Percentiles rank a stretch among this genome's conserved stretches.
Evolutionary conservation across 257 asterid species (phyloP).

Genomic region (Nicotiana attenuata): DNA sequence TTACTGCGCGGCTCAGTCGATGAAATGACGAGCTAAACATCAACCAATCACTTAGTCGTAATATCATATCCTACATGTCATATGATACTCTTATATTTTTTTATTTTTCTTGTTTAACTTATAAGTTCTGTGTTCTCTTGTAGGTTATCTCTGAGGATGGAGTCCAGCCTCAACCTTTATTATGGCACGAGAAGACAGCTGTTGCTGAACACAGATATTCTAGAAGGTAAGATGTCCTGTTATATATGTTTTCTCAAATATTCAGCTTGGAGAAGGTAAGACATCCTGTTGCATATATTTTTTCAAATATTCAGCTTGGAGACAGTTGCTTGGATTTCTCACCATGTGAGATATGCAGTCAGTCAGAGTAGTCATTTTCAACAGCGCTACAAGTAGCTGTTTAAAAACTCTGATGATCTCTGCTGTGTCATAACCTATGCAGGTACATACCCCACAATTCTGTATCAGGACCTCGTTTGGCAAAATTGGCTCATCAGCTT

Average conservation of each 20-base stretch:
- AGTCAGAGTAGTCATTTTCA: neutral
- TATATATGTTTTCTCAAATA: neutral
- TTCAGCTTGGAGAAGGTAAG: slow-evolving; percentile 27
- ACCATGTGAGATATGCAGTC: too few species aligned
- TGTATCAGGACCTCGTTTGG: slow-evolving; percentile 30
- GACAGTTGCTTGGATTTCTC: too few species aligned
- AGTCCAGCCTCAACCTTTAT: slow-evolving; percentile 24
- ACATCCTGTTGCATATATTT: neutral
- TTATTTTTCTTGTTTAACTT: slow-evolving; percentile 16
- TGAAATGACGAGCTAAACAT: too few species aligned
- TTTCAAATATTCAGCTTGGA: neutral
- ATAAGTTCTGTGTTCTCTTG: neutral
- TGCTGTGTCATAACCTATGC: slow-evolving; percentile 4
- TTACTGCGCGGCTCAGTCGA: too few species aligned
- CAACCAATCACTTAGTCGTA: too few species aligned
- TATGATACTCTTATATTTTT: neutral
- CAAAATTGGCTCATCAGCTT: slow-evolving; percentile 29
- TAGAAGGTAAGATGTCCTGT: slow-evolving; percentile 30
- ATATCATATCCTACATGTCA: too few species aligned
- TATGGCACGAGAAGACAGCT: slow-evolving; percentile 45
- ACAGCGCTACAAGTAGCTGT: neutral
- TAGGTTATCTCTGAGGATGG: slow-evolving; percentile 30
- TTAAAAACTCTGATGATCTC: neutral
- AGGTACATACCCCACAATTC: slow-evolving; percentile 37
- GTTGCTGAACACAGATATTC: slow-evolving; percentile 6